phyloP scores from a whole-genome alignment of 192 early-diverging fungal species.

The Backusella australiensis region DNA sequence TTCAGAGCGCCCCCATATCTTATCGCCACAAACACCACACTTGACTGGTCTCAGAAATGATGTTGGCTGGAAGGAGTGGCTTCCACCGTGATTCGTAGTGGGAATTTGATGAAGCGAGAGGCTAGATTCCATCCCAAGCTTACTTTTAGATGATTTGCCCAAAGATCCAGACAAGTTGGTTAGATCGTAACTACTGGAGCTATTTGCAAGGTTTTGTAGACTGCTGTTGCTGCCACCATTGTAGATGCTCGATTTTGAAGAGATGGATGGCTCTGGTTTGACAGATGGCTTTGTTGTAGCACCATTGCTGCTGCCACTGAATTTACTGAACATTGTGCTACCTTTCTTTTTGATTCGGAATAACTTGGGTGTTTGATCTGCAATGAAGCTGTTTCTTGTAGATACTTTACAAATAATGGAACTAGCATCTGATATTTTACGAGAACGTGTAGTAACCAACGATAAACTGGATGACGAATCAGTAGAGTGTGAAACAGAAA shows the following conservation, averaged over 20 bases:
- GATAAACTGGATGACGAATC: constrained; percentile 18
- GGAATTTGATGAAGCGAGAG: neutral
- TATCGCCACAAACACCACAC: constrained; percentile 55
- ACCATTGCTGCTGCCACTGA: constrained; percentile 4
- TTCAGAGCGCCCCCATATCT: constrained; percentile 52
- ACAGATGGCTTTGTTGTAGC: neutral
- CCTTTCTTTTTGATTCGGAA: constrained; percentile 56
- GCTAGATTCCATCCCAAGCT: neutral
- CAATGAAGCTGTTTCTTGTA: constrained; percentile 9
- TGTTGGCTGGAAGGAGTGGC: constrained; percentile 38
- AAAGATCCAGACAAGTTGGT: neutral
- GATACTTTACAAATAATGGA: neutral
- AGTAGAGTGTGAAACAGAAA: neutral
- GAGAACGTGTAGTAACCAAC: neutral
- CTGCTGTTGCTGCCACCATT: neutral
- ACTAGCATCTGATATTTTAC: neutral
- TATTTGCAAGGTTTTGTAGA: neutral
- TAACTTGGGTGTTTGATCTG: constrained; percentile 42
- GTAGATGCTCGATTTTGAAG: neutral
- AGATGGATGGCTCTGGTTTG: neutral
- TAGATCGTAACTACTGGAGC: neutral
- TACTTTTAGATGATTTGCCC: neutral
- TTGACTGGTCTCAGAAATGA: constrained; percentile 45
- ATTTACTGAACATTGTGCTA: constrained; percentile 37
- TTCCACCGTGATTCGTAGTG: constrained; percentile 13